A percentile compares a stretch with the other conserved stretches of the same genome.
Conservation (phyloP, 2,329 filamentous ascomycete species). For the Alternaria hordeiaustralica region DNA sequence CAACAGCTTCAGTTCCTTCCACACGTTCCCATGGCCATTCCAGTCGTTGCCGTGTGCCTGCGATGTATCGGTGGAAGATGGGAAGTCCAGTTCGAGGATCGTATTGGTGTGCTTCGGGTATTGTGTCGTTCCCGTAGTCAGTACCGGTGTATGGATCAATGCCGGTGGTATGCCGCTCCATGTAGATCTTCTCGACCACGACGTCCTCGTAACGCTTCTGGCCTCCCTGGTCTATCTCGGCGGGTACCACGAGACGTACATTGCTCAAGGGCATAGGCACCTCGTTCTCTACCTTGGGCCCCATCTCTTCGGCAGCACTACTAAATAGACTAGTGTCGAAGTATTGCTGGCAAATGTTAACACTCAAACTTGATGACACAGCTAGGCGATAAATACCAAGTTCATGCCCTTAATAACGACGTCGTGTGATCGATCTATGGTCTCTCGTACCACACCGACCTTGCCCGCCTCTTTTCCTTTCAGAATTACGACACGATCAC, state of each 20-base stretch:
- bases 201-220: slow-evolving; percentile 63
- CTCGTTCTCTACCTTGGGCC: slow-evolving; percentile 56
- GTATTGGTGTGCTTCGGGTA: slow-evolving; percentile 39
- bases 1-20: slow-evolving; percentile 12
- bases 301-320: slow-evolving; percentile 37
- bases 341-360: slow-evolving; percentile 47
- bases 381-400: slow-evolving; percentile 34
- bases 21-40: slow-evolving; percentile 42
- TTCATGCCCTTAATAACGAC: slow-evolving; percentile 51
- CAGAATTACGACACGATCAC: slow-evolving; percentile 83
- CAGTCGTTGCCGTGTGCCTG: slow-evolving; percentile 40
- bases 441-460: slow-evolving; percentile 72
- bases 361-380: not conserved
- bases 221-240: slow-evolving; percentile 59
- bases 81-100: slow-evolving; percentile 38
- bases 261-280: slow-evolving; percentile 70
- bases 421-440: slow-evolving; percentile 52
- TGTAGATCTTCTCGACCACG: slow-evolving; percentile 40
- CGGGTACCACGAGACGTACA: slow-evolving; percentile 81
- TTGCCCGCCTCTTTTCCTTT: slow-evolving; percentile 81
- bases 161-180: slow-evolving; percentile 43
- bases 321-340: slow-evolving; percentile 49
- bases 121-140: slow-evolving; percentile 31
- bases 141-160: slow-evolving; percentile 40
- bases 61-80: slow-evolving; percentile 46